These are phyloP conservation scores for Solanum tacnaense DNA, from an alignment of 257 asterid species.

Conservation along the genomic window DNA sequence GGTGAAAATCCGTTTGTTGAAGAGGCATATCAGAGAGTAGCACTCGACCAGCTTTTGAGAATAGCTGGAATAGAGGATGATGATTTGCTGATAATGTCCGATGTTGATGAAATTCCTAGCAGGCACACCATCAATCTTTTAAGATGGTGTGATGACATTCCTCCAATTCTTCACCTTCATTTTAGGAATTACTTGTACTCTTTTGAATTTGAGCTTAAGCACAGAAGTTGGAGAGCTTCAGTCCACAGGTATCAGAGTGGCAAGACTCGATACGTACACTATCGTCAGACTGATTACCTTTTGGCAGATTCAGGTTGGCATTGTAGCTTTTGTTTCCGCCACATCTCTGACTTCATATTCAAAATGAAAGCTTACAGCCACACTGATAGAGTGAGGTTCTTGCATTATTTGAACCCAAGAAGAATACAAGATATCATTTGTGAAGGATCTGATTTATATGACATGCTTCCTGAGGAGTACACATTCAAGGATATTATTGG, in stretches of 20 bases:
- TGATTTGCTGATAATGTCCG: slow-evolving; percentile 63
- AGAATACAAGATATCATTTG: slow-evolving; percentile 59
- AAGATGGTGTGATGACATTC: slow-evolving; percentile 59
- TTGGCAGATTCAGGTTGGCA: slow-evolving; percentile 73
- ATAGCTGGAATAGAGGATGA: slow-evolving; percentile 57
- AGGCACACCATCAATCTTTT: slow-evolving; percentile 47
- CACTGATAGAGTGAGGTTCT: slow-evolving; percentile 42
- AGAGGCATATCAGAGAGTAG: slow-evolving; percentile 59
- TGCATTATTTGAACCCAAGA: slow-evolving; percentile 40
- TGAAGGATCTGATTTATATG: slow-evolving; percentile 45
- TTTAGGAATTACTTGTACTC: slow-evolving; percentile 55
- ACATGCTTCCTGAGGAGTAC: slow-evolving; percentile 68
- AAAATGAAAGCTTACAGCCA: slow-evolving; percentile 78
- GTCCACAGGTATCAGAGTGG: slow-evolving; percentile 38
- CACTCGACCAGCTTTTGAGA: slow-evolving; percentile 43
- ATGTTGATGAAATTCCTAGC: slow-evolving; percentile 69
- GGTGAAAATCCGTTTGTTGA: slow-evolving; percentile 62
- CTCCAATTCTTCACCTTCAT: slow-evolving; percentile 52
- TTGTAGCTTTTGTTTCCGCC: slow-evolving; percentile 66
- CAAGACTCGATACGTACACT: slow-evolving; percentile 52
- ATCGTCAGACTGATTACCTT: slow-evolving; percentile 42
- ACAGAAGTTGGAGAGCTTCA: slow-evolving; percentile 64
- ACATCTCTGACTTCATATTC: slow-evolving; percentile 48
- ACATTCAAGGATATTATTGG: slow-evolving; percentile 55
- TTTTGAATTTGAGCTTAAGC: slow-evolving; percentile 36